A percentile compares a stretch with the other conserved stretches of the same genome.
These are phyloP conservation scores for Scutellaria baicalensis DNA, from an alignment of 257 asterid species.

Conservation along the genomic window DNA sequence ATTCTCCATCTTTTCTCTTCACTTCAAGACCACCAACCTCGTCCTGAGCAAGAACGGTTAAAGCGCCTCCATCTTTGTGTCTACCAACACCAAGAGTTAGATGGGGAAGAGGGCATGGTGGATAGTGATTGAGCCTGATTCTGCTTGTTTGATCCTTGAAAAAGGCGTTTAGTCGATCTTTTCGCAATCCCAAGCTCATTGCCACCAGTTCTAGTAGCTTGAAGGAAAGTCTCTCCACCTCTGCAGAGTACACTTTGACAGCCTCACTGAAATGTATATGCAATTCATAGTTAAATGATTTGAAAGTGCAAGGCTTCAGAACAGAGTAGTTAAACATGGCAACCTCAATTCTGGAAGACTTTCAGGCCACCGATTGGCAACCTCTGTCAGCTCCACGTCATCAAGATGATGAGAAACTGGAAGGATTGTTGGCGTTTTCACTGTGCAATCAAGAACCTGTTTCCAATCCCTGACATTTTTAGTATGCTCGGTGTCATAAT, in stretches of 20 bases:
- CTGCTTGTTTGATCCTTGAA: conserved; percentile 32
- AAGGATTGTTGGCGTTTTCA: conserved; percentile 21
- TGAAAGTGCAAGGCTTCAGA: too few relatives aligned
- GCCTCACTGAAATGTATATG: conserved; percentile 23
- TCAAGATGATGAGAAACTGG: conserved; percentile 33
- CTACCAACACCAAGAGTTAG: conserved; percentile 52
- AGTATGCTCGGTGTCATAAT: conserved; percentile 47
- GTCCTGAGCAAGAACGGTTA: conserved; percentile 47
- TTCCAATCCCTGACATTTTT: conserved; percentile 66
- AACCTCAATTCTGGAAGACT: conserved; percentile 37
- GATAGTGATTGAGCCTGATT: conserved; percentile 46
- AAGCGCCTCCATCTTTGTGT: conserved; percentile 47
- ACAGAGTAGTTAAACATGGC: neutral
- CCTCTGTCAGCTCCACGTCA: conserved; percentile 18
- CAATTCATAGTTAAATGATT: too few relatives aligned
- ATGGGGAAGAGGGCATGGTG: conserved; percentile 49
- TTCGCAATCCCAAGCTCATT: conserved; percentile 41
- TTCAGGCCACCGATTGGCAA: conserved; percentile 45
- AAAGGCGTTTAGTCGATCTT: conserved; percentile 24
- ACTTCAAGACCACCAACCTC: conserved; percentile 54
- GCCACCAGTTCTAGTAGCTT: conserved; percentile 42
- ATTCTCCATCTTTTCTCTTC: conserved; percentile 58
- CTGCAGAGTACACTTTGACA: conserved; percentile 28
- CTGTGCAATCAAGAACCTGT: conserved; percentile 46
- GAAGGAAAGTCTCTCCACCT: conserved; percentile 32